These are phyloP conservation scores for Geranium incanum DNA, from an alignment of 441 rosid species.

Conservation along the genomic window DNA sequence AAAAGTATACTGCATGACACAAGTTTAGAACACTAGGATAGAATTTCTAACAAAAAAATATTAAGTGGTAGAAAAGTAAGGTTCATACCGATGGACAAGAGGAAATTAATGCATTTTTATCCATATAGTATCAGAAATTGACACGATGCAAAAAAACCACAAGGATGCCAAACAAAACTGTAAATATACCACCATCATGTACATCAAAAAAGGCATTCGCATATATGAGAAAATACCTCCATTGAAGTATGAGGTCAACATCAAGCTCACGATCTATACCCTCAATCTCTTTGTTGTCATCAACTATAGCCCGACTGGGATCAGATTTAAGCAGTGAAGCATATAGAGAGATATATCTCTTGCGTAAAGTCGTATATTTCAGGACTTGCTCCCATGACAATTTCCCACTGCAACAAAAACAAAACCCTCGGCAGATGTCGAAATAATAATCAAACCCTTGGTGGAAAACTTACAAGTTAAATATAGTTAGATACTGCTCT, in stretches of 20 bases:
- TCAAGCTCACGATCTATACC: slow-evolving; percentile 86
- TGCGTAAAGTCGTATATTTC: slow-evolving; percentile 66
- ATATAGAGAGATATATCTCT: slow-evolving; percentile 79
- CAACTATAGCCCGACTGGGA: slow-evolving; percentile 46
- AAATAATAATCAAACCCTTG: slow-evolving; percentile 14
- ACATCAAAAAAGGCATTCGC: background rate
- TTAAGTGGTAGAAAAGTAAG: background rate
- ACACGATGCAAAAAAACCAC: background rate
- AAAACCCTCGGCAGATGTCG: slow-evolving; percentile 27
- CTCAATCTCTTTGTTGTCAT: slow-evolving; percentile 71
- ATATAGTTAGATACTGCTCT: background rate
- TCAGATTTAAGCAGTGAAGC: slow-evolving; percentile 88
- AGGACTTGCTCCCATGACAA: slow-evolving; percentile 92
- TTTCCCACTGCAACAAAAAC: slow-evolving; percentile 72
- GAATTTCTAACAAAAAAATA: background rate
- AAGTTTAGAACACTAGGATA: background rate
- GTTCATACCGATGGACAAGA: background rate
- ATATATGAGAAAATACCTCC: slow-evolving; percentile 61
- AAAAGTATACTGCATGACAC: background rate
- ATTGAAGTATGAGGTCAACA: slow-evolving; percentile 84
- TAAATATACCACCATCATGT: background rate
- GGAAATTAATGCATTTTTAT: background rate
- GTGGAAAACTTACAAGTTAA: background rate
- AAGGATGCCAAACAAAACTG: background rate
- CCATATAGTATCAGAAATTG: background rate